Evolutionary conservation across 805 yeast species (phyloP).

Genomic region (Ogataea methylovora): DNA sequence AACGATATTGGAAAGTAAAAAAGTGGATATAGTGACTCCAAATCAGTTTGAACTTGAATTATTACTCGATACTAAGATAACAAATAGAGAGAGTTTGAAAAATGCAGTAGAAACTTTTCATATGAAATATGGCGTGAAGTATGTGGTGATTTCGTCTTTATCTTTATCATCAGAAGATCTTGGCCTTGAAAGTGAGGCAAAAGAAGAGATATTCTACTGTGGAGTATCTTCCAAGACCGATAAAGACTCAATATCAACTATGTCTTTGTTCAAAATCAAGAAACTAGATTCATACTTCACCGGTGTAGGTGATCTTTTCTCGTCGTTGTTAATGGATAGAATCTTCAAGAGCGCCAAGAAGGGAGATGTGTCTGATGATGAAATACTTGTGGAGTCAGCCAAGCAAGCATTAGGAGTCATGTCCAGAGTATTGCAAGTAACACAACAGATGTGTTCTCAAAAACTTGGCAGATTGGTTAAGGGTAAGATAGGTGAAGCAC

Average conservation of each 20-base stretch:
- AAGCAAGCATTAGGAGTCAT: constrained; percentile 51
- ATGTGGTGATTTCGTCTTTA: constrained; percentile 65
- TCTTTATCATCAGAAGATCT: constrained; percentile 12
- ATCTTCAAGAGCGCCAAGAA: constrained; percentile 25
- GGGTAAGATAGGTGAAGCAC: constrained; percentile 49
- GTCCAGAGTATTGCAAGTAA: constrained; percentile 41
- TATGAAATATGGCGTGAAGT: constrained; percentile 36
- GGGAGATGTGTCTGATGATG: not conserved
- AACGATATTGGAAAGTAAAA: constrained; percentile 32
- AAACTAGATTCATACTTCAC: constrained; percentile 77
- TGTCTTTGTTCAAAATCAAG: constrained; percentile 30
- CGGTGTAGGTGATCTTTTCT: constrained; percentile 90
- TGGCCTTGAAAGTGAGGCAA: constrained; percentile 5
- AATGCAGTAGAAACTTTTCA: constrained; percentile 46
- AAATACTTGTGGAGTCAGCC: constrained; percentile 28
- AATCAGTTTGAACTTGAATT: constrained; percentile 86
- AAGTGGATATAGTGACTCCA: constrained; percentile 76
- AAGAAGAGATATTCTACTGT: constrained; percentile 26
- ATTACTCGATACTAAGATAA: constrained; percentile 41
- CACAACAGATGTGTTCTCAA: constrained; percentile 31
- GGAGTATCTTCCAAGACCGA: constrained; percentile 32
- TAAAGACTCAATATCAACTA: constrained; percentile 1
- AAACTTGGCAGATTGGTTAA: constrained; percentile 30
- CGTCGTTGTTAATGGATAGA: constrained; percentile 69
- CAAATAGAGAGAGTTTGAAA: constrained; percentile 28